Conservation (phyloP, 2,329 filamentous ascomycete species). For the Alternaria sp. region DNA sequence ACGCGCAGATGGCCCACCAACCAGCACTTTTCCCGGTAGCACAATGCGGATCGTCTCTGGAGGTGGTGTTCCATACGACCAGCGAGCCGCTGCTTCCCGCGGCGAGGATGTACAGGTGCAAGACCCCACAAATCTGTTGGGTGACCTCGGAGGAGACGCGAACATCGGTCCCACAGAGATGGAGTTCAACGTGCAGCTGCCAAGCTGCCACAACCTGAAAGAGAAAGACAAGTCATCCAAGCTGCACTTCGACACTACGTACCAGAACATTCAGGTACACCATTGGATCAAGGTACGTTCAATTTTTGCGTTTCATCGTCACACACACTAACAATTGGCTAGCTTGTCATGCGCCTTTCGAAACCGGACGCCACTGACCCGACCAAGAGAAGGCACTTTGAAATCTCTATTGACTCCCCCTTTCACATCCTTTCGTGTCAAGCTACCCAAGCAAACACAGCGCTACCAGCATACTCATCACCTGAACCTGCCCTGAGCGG, state of each 20-base stretch:
- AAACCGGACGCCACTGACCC: slow-evolving; percentile 81
- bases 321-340: slow-evolving; percentile 18
- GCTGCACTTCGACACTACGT: slow-evolving; percentile 89
- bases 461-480: slow-evolving; percentile 79
- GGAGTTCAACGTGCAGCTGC: slow-evolving; percentile 91
- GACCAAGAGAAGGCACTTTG: slow-evolving; percentile 83
- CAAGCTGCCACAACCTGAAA: slow-evolving; percentile 84
- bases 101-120: slow-evolving; percentile 64
- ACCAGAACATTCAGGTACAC: slow-evolving; percentile 91
- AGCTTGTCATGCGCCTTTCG: slow-evolving; percentile 93
- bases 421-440: slow-evolving; percentile 93
- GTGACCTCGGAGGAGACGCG: slow-evolving; percentile 75
- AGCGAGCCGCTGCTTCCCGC: slow-evolving; percentile 63
- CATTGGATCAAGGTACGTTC: slow-evolving; percentile 90
- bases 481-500: slow-evolving; percentile 54
- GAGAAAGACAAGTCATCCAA: slow-evolving; percentile 71
- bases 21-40: slow-evolving; percentile 76
- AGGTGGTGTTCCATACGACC: slow-evolving; percentile 76
- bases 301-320: not conserved
- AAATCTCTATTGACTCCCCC: slow-evolving; percentile 95
- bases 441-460: slow-evolving; percentile 89
- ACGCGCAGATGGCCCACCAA: slow-evolving; percentile 77
- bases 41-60: slow-evolving; percentile 79
- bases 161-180: slow-evolving; percentile 90
- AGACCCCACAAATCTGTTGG: slow-evolving; percentile 75